Evolutionary conservation across 75 land plant genomes (phyloP).

Genomic region (Picea glauca): DNA sequence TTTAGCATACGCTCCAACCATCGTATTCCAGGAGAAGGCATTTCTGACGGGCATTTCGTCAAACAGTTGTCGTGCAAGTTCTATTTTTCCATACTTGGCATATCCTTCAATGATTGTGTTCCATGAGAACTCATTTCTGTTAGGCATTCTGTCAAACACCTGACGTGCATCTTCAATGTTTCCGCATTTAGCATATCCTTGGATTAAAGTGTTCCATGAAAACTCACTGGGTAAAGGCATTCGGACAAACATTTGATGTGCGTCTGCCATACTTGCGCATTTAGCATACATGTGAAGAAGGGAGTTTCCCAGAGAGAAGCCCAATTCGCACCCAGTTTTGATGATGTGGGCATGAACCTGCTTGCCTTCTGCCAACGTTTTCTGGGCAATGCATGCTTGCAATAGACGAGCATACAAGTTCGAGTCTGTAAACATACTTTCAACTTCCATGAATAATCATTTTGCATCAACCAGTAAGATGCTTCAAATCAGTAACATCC

Average conservation of each 20-base stretch:
- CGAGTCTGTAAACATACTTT: not conserved
- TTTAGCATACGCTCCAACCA: constrained; percentile 36
- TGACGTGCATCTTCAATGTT: constrained; percentile 13
- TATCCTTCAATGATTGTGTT: constrained; percentile 46
- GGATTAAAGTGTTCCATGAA: constrained; percentile 66
- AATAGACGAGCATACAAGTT: not conserved
- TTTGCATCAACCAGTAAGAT: not conserved
- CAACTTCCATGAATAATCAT: not conserved
- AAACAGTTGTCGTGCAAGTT: constrained; percentile 30
- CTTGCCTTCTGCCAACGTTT: not conserved
- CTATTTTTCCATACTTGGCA: constrained; percentile 8
- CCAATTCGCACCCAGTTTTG: constrained; percentile 3
- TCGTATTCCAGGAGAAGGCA: constrained; percentile 39
- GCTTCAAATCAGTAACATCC: too few species aligned
- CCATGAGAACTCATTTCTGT: constrained; percentile 23
- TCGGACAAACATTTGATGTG: constrained; percentile 29
- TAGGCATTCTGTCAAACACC: constrained; percentile 42
- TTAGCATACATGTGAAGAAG: constrained; percentile 6
- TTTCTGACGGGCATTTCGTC: constrained; percentile 18
- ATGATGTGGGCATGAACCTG: not conserved
- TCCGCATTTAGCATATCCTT: constrained; percentile 44
- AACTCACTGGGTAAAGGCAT: constrained; percentile 40
- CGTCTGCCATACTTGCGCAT: constrained; percentile 42
- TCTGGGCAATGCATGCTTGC: not conserved
- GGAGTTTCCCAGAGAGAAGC: not conserved